phyloP scores from a whole-genome alignment of 2,329 filamentous ascomycete species.

The Beauveria pseudobassiana region DNA sequence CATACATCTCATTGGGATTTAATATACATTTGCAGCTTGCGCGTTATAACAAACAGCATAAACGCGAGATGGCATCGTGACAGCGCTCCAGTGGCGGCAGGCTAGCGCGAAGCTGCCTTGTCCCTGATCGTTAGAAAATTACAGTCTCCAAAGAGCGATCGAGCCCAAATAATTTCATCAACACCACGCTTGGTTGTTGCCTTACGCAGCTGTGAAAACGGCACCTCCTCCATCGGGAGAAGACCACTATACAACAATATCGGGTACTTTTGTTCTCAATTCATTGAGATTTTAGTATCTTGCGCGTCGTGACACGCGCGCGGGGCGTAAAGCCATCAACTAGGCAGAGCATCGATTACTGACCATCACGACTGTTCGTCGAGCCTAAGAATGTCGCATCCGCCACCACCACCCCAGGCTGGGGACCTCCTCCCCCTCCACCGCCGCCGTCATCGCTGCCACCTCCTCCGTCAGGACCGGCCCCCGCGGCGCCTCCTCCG shows the following conservation, averaged over 20 bases:
- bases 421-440: constrained; percentile 51
- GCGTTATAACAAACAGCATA: not conserved
- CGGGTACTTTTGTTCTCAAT: constrained; percentile 8
- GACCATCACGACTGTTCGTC: constrained; percentile 16
- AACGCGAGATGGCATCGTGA: not conserved
- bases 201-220: constrained; percentile 22
- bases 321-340: constrained; percentile 26
- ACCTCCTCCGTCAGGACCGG: constrained; percentile 46
- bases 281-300: not conserved
- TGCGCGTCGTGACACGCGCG: constrained; percentile 28
- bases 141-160: constrained; percentile 14
- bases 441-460: constrained; percentile 49
- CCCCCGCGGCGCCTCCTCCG: constrained; percentile 67
- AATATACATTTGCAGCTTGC: not conserved
- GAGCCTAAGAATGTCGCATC: constrained; percentile 40
- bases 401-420: constrained; percentile 51
- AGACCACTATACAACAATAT: constrained; percentile 8
- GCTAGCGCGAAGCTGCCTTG: constrained; percentile 9
- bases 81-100: not conserved
- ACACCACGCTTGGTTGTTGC: constrained; percentile 23
- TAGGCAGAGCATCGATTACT: constrained; percentile 12
- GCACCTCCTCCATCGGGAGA: constrained; percentile 18
- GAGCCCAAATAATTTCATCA: constrained; percentile 16
- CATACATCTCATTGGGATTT: not conserved
- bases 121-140: constrained; percentile 24